A percentile compares a stretch with the other conserved stretches of the same genome.
These are phyloP conservation scores for Neltuma alba DNA, from an alignment of 306 rosid genomes.

Conservation along the genomic window DNA sequence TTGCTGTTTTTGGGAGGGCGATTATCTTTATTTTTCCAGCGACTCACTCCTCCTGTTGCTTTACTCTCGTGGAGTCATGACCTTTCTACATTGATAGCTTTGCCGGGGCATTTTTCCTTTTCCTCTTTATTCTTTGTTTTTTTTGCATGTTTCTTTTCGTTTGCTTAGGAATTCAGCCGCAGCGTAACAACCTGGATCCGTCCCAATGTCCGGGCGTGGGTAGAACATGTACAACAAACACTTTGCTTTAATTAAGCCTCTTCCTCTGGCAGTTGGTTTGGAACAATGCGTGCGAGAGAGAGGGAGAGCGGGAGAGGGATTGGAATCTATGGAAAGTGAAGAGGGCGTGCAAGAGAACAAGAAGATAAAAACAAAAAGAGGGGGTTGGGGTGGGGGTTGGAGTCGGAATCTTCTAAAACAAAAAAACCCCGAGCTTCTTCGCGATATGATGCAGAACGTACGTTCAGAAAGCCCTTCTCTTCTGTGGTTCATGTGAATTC, in stretches of 20 bases:
- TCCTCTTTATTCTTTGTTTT: no score
- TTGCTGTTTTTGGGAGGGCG: constrained; percentile 30
- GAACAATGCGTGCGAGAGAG: no score
- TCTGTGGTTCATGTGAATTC: neutral
- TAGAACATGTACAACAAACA: no score
- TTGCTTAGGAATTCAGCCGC: neutral
- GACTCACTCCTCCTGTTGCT: constrained; percentile 32
- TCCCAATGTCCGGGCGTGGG: neutral
- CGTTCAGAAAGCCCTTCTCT: neutral
- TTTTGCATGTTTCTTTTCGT: no score
- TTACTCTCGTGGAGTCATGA: constrained; percentile 29
- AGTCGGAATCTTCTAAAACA: constrained; percentile 13
- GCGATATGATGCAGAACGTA: neutral
- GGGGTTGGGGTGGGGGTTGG: no score
- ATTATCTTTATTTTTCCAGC: constrained; percentile 25
- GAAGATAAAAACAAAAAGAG: constrained; percentile 9
- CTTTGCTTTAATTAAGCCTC: neutral
- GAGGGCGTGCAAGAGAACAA: neutral
- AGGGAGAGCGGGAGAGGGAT: neutral
- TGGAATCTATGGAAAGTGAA: neutral
- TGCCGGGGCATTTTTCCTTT: no score
- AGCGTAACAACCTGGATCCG: no score
- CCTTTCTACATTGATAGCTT: neutral
- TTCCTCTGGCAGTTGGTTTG: neutral
- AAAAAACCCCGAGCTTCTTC: neutral